Evolutionary conservation across 2,329 filamentous ascomycete genomes (phyloP), one percentile per base, ranked within the genome.

Genomic region (Monilinia aucupariae): DNA sequence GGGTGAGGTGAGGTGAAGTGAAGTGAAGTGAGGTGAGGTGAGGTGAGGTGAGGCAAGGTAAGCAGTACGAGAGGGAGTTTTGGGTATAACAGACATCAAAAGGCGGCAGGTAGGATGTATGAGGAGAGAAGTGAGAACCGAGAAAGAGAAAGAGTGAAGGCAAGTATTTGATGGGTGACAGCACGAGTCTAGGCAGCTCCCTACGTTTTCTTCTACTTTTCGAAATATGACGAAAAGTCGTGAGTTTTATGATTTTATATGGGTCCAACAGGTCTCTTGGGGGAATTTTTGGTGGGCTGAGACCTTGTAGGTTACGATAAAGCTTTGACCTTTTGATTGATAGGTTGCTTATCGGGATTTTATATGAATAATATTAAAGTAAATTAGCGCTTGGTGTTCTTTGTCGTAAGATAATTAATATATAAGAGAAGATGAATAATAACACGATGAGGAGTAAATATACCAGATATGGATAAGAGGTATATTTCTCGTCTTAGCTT

Each of bases 241-340:
- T 30, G 53, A 45, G 53, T 2, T 22, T 27, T 4, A 25, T 43
- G 17, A 25, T 13, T 43, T 34, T 47, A 47, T 41, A 47, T 56
- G 53, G 53, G 41, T 45, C 53, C n/a, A n/a, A n/a, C n/a, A n/a
- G n/a, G n/a, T n/a, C n/a, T n/a, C n/a, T n/a, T 53, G 9, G 4
- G 13, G 7, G 30, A 9, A 17, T 22, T 60, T 51, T 22, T 60
- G 49, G 59, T 61, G 59, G 59, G 59, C 59, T 61, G 59, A 54
- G 22, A 17, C 59, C 59, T 53, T 34, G 49, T 54, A 22, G 27
- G 12, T 52, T 58, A 52, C 50, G 54, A 65, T 49, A 48, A 62
- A 60, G 47, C 25, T 45, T 58, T 37, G 34, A 37, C 10, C 13
- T 37, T n/a, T n/a, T n/a, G n/a, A n/a, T n/a, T n/a, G n/a, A n/a